Conservation (phyloP, 2,329 filamentous ascomycete genomes). For the Clonostachys chloroleuca region DNA sequence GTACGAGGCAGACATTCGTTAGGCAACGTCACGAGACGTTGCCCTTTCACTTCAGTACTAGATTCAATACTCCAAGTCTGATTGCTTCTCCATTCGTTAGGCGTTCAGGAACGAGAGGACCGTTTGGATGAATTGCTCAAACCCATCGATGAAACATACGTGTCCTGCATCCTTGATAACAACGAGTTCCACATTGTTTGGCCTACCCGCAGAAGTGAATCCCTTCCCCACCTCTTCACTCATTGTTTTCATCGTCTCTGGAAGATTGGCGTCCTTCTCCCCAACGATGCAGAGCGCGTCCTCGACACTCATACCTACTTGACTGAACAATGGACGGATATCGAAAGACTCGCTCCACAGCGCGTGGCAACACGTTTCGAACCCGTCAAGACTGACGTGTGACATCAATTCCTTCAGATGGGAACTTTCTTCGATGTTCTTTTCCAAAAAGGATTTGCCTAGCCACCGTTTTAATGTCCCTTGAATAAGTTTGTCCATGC, state of each 20-base stretch:
- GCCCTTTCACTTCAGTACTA: too few relatives aligned
- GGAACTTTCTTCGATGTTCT: constrained; percentile 23
- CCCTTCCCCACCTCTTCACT: constrained; percentile 24
- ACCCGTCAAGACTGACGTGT: constrained; percentile 29
- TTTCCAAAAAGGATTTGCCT: constrained; percentile 24
- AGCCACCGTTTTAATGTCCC: constrained; percentile 35
- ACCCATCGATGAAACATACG: constrained; percentile 28
- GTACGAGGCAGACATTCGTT: too few relatives aligned
- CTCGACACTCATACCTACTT: constrained; percentile 24
- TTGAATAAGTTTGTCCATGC: constrained; percentile 20
- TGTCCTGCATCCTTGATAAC: constrained; percentile 30
- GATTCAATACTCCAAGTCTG: too few relatives aligned
- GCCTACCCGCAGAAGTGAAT: constrained; percentile 15
- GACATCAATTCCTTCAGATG: constrained; percentile 27
- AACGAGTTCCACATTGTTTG: constrained; percentile 17
- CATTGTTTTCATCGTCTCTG: constrained; percentile 29
- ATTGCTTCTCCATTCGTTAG: too few relatives aligned
- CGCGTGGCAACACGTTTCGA: constrained; percentile 33
- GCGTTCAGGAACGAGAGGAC: constrained; percentile 10
- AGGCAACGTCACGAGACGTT: too few relatives aligned
- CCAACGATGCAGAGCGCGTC: constrained; percentile 31
- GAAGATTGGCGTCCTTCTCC: constrained; percentile 34
- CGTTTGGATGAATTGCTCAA: constrained; percentile 18
- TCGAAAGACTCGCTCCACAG: constrained; percentile 30
- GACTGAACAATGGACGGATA: constrained; percentile 21